Percentiles rank a stretch among this genome's conserved stretches.
Conservation (phyloP, 78 protist genomes). For the Bodo saltans region DNA sequence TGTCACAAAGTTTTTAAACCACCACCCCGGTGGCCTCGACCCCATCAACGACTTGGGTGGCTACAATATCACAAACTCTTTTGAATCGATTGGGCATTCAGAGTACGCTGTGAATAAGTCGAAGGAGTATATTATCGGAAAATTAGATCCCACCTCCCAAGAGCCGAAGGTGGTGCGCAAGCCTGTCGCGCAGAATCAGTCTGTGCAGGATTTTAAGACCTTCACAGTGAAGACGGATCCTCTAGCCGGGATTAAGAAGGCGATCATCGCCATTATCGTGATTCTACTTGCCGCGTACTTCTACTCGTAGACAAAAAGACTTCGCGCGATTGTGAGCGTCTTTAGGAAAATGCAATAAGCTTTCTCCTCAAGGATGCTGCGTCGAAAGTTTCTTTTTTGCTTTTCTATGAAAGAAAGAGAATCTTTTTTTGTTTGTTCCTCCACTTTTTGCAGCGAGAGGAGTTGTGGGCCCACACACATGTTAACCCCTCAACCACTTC, state of each 20-base stretch:
- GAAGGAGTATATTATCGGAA: not conserved
- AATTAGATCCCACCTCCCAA: not conserved
- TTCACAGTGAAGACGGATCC: not conserved
- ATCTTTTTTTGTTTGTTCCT: no score
- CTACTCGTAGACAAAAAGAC: no score
- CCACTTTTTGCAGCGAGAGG: no score
- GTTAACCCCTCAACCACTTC: not conserved
- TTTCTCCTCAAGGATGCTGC: no score
- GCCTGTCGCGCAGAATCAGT: not conserved
- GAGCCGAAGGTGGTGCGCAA: not conserved
- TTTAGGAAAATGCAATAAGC: no score
- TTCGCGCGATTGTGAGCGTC: no score
- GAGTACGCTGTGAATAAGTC: not conserved
- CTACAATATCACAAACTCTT: slow-evolving; percentile 12
- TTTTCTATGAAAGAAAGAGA: no score
- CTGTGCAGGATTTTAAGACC: not conserved
- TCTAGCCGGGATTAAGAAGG: no score
- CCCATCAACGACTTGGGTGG: slow-evolving; percentile 32
- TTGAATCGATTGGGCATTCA: not conserved
- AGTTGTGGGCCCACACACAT: no score
- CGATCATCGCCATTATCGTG: no score
- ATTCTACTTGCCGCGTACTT: no score
- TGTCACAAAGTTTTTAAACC: slow-evolving; percentile 29
- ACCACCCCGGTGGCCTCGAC: slow-evolving; percentile 48
- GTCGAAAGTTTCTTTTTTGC: no score